These are phyloP conservation scores for Phytophthora rubi DNA, from an alignment of 352 stramenopile genomes.

Conservation along the genomic window DNA sequence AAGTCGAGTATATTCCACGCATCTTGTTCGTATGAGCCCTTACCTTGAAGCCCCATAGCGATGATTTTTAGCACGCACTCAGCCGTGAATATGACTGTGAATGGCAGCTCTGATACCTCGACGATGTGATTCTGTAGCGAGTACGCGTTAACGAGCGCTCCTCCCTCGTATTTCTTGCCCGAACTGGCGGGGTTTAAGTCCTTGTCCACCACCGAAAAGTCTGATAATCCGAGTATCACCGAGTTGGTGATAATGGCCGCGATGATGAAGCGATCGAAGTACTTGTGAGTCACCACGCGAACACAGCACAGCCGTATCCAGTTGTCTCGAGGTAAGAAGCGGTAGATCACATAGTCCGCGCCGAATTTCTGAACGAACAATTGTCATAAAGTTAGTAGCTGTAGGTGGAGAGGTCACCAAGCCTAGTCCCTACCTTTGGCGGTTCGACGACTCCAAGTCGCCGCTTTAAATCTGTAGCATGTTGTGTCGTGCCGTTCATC, in stretches of 20 bases:
- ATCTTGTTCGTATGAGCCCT: slow-evolving; percentile 83
- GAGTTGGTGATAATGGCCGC: slow-evolving; percentile 88
- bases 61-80: slow-evolving; percentile 93
- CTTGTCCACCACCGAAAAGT: slow-evolving; percentile 79
- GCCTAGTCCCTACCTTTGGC: slow-evolving; percentile 15
- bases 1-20: slow-evolving; percentile 94
- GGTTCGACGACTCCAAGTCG: slow-evolving; percentile 25
- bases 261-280: slow-evolving; percentile 90
- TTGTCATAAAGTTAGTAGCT: neutral
- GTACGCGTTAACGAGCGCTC: slow-evolving; percentile 44
- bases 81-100: slow-evolving; percentile 88
- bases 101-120: slow-evolving; percentile 78
- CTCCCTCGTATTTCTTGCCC: slow-evolving; percentile 46
- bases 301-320: slow-evolving; percentile 60
- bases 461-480: slow-evolving; percentile 25
- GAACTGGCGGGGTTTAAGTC: slow-evolving; percentile 66
- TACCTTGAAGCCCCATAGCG: slow-evolving; percentile 74
- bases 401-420: neutral
- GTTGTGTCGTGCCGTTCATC: neutral
- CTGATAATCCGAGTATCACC: slow-evolving; percentile 84
- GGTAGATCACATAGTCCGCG: slow-evolving; percentile 54
- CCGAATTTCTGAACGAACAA: slow-evolving; percentile 41
- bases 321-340: slow-evolving; percentile 52
- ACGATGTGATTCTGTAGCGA: slow-evolving; percentile 68
- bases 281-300: slow-evolving; percentile 50